Evolutionary conservation across 2,329 filamentous ascomycete genomes (phyloP), one percentile per base, ranked within the genome.

Genomic region (Hypoxylon sp.): DNA sequence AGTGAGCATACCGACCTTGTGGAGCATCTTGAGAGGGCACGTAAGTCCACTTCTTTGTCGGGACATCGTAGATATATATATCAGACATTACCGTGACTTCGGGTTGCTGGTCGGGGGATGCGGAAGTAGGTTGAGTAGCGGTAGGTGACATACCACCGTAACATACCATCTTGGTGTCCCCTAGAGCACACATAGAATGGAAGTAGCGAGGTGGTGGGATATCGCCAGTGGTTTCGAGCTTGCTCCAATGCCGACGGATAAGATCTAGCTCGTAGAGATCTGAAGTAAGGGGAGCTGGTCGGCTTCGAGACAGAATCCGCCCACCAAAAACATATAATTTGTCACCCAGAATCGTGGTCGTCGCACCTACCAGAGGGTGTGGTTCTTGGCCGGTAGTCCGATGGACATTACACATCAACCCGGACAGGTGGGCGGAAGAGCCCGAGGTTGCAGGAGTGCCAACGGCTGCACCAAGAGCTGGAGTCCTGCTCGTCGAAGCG

Each of bases 11-110:
- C 64, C 96, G 90, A 42, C 96, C 96, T 80, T 98, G 94, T 0
- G 96, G 96, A 0, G 93, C 86, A 62, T 98, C 94, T 51, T 89
- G 87, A 0, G 94, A 91, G 0, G 91, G 88, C 48, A 99, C 89
- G 68, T 90, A 93, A 20, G 92, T 95, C 96, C 96, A 99, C 53
- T 87, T 91, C 75, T 88, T 91, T 0, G 91, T 92, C 0, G 89
- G 86, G 1, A 96, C 93, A 79, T 99, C 95, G 80, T 94, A 98
- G 33, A 99, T 93, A 80, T 98, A 93, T 61, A 98, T 94, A 81
- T 99, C 96, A 6, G 95, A 98, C 95, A 99, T 98, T 63, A 98
- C 96, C 1, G 94, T 91, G 3, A 98, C 93, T 76, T 98, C 95
- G 40, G 94, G 90, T 74, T 94, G 92, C 61, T 89, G 84, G 70